Evolutionary conservation across 768 basidiomycete genomes (phyloP), one percentile per base, ranked within the genome.

Genomic region (Pisolithus microcarpus): DNA sequence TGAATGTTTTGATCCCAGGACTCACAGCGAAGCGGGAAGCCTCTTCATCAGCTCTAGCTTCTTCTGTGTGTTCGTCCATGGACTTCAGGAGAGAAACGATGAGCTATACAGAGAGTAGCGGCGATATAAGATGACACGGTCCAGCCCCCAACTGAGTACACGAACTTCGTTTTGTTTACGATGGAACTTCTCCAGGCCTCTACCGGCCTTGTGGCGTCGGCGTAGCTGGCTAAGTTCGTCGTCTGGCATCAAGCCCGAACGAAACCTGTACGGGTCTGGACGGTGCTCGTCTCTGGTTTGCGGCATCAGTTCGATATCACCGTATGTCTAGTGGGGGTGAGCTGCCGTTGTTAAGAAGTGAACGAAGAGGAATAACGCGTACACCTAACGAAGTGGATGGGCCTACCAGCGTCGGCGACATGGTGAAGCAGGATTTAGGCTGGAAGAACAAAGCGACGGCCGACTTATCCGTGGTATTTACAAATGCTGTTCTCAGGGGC

Each of bases 41-140:
- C 34, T 84, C 79, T 63, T 85, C 85, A 30, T 84, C 81, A 11
- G 76, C 74, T 53, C 74, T 78, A 15, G 91, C 92, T 59, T 95
- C 90, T 46, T 81, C 78, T 0, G 91, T 91, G 61, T 93, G 88
- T 31, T 85, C 83, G 34, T 91, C 87, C 80, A 98, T 86, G 1
- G 92, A 80, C 67, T 95, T 96, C 31, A 98, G 77, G 54, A 97
- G 69, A n/a, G 81, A 78, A n/a, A 70, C 64, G 55, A 98, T 95
- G 52, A 93, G 84, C 87, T 95, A 19, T 15, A 45, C 24, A 1
- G 26, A 43, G 23, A 28, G 28, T 9, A 23, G n/a, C 8, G 15
- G 45, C 8, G 19, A 4, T 36, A 23, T 46, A 60, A 39, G 18
- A 53, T n/a, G 44, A 55, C 26, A 42, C 48, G 34, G 21, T 30